These are phyloP conservation scores for Beta vulgaris DNA, from an alignment of 148 eudicot genomes.

Conservation along the genomic window DNA sequence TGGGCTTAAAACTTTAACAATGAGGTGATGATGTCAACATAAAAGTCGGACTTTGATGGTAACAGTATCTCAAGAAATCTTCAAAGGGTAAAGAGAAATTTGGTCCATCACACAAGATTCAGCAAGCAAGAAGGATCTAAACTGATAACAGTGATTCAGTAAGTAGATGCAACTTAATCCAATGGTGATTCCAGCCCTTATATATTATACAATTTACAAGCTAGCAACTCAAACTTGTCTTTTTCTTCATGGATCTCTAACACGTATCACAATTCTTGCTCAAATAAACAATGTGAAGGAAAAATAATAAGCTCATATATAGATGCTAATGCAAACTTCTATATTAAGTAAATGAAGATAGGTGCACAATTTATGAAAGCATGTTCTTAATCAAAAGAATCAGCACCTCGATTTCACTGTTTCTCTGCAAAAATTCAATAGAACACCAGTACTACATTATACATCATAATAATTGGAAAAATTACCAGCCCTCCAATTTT, in stretches of 20 bases:
- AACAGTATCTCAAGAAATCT: neutral
- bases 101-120: too few species aligned
- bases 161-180: neutral
- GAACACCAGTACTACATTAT: neutral
- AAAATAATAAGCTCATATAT: neutral
- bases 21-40: neutral
- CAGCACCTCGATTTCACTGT: neutral
- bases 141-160: too few species aligned
- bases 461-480: neutral
- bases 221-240: neutral
- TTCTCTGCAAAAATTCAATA: neutral
- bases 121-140: too few species aligned
- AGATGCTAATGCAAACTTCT: neutral
- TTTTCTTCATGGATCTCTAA: neutral
- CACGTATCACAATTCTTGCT: neutral
- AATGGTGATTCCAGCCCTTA: neutral
- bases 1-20: neutral
- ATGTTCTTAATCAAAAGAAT: neutral
- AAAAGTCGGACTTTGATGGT: neutral
- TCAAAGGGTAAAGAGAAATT: neutral
- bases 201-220: neutral
- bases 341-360: neutral
- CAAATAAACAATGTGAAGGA: neutral
- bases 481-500: constrained; percentile 84
- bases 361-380: neutral